These are phyloP conservation scores for Trichosanthes cucumerina DNA, from an alignment of 306 rosid species.

Conservation along the genomic window DNA sequence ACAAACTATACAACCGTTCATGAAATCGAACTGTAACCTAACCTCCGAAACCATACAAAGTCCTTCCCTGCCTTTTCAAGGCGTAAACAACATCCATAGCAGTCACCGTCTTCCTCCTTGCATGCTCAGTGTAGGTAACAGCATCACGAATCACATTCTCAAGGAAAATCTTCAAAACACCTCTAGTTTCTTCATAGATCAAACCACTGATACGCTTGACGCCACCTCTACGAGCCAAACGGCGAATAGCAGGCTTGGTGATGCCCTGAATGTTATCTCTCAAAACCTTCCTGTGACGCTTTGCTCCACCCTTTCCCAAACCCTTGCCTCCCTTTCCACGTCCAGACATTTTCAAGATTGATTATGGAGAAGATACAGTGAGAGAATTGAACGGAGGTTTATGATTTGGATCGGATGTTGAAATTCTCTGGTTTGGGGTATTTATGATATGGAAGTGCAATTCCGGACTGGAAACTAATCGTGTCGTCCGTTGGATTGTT, in stretches of 20 bases:
- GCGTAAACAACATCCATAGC: conserved; percentile 24
- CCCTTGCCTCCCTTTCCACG: conserved; percentile 32
- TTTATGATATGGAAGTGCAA: not conserved
- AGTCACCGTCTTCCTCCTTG: conserved; percentile 22
- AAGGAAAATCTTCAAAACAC: conserved; percentile 22
- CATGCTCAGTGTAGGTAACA: conserved; percentile 22
- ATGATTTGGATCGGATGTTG: no score
- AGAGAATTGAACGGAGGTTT: not conserved
- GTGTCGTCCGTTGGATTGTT: not conserved
- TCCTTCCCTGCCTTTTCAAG: conserved; percentile 23
- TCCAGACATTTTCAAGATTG: conserved; percentile 13
- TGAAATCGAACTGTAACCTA: not conserved
- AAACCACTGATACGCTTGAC: conserved; percentile 22
- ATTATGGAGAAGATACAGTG: not conserved
- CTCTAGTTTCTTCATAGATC: conserved; percentile 27
- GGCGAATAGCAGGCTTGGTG: conserved; percentile 26
- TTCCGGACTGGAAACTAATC: not conserved
- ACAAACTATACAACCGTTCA: not conserved
- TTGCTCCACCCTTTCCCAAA: conserved; percentile 25
- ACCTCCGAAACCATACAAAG: conserved; percentile 26
- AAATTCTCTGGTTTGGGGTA: not conserved
- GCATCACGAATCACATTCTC: conserved; percentile 31
- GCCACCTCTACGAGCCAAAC: conserved; percentile 27
- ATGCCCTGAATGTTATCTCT: conserved; percentile 22
- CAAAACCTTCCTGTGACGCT: conserved; percentile 20